Percentiles rank a stretch among this genome's conserved stretches.
Conservation (phyloP, 2,329 filamentous ascomycete species). For the Cercospora zeina region DNA sequence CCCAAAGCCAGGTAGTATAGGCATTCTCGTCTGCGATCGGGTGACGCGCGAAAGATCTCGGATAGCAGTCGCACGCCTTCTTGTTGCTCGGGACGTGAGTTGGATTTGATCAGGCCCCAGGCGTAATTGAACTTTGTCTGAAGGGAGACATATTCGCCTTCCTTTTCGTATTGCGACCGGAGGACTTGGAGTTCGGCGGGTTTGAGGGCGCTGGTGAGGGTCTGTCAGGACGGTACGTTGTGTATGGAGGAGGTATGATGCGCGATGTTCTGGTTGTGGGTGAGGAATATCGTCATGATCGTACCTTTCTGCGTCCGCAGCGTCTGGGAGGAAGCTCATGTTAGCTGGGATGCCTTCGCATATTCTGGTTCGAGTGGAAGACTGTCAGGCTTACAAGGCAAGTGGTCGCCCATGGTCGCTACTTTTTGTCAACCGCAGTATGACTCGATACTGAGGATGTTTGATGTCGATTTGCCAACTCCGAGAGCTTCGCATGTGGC, state of each 20-base stretch:
- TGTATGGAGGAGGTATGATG: background rate
- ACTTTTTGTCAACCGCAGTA: background rate
- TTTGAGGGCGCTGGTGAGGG: conserved; percentile 70
- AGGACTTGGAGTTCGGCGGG: conserved; percentile 89
- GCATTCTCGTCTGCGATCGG: conserved; percentile 92
- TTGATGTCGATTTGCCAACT: conserved; percentile 20
- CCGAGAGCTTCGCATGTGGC: conserved; percentile 13
- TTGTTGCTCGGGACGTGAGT: conserved; percentile 64
- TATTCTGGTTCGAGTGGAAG: background rate
- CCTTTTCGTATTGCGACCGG: conserved; percentile 92
- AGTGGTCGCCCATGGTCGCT: conserved; percentile 41
- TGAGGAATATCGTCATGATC: conserved; percentile 26
- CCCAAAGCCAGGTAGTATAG: conserved; percentile 97
- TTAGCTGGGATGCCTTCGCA: conserved; percentile 27
- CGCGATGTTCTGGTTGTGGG: background rate
- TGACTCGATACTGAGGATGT: background rate
- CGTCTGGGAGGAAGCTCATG: conserved; percentile 62
- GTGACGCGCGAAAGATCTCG: conserved; percentile 83
- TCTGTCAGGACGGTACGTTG: conserved; percentile 4
- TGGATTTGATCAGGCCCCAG: conserved; percentile 97
- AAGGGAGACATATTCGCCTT: conserved; percentile 92
- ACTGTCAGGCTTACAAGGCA: conserved; percentile 48
- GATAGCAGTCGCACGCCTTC: conserved; percentile 33
- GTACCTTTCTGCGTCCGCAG: conserved; percentile 93
- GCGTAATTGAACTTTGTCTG: conserved; percentile 99